Conservation (phyloP, 306 rosid species). For the Lotus japonicus region DNA sequence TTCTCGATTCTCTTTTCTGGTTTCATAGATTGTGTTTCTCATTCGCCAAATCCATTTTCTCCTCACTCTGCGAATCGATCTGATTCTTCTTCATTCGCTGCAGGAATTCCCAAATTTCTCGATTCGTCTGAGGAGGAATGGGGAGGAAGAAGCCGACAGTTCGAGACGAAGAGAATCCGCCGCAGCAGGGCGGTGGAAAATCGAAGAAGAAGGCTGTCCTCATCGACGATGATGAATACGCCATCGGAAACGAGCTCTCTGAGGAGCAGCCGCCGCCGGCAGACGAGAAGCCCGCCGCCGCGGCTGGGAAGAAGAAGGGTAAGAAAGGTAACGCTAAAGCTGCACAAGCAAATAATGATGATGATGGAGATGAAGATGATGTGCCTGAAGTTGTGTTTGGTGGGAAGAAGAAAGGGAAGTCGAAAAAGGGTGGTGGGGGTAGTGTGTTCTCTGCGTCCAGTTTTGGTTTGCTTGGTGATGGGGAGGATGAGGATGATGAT, state of each 20-base stretch:
- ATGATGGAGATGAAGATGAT: slow-evolving; percentile 41
- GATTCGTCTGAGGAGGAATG: slow-evolving; percentile 41
- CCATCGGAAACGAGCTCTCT: slow-evolving; percentile 56
- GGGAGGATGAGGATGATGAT: slow-evolving; percentile 29
- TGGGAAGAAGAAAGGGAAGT: slow-evolving; percentile 82
- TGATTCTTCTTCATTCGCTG: neutral
- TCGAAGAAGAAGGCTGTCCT: slow-evolving; percentile 62
- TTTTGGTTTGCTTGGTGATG: slow-evolving; percentile 68
- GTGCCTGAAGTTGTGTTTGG: slow-evolving; percentile 43
- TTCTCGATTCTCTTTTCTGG: too few relatives aligned
- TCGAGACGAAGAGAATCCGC: slow-evolving; percentile 55
- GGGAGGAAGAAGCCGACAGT: slow-evolving; percentile 72
- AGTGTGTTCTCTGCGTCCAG: slow-evolving; percentile 38
- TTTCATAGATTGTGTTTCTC: too few relatives aligned
- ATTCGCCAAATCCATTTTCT: neutral
- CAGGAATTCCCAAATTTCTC: neutral
- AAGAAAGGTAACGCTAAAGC: slow-evolving; percentile 55
- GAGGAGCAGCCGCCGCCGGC: slow-evolving; percentile 39
- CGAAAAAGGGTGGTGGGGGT: slow-evolving; percentile 63
- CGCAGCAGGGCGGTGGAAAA: slow-evolving; percentile 53
- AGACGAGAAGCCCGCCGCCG: slow-evolving; percentile 40
- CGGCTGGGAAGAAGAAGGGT: slow-evolving; percentile 66
- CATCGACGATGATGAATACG: slow-evolving; percentile 80
- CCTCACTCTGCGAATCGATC: slow-evolving; percentile 12
- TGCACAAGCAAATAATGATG: slow-evolving; percentile 29